A percentile compares a stretch with the other conserved stretches of the same genome.
These are phyloP conservation scores for Colletotrichum cordylinicola DNA, from an alignment of 2,329 filamentous ascomycete genomes.

Conservation along the genomic window DNA sequence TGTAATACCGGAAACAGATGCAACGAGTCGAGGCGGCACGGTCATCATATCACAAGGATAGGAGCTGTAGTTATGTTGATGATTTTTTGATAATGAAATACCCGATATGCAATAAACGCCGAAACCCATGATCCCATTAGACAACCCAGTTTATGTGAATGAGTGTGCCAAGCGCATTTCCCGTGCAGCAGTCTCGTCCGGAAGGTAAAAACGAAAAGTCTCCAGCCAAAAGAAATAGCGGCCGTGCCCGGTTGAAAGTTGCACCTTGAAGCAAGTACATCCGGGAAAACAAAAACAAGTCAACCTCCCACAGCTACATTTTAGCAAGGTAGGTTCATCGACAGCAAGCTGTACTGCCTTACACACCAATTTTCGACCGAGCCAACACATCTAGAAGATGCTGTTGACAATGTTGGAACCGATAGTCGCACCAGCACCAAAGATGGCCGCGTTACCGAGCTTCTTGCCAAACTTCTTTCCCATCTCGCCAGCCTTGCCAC, in stretches of 20 bases:
- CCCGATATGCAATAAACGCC: constrained; percentile 1
- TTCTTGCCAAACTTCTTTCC: constrained; percentile 99
- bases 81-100: background rate
- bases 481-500: constrained; percentile 72
- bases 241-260: background rate
- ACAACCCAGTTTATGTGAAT: background rate
- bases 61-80: background rate
- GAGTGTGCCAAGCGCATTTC: background rate
- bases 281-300: background rate
- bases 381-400: constrained; percentile 69
- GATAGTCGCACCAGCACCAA: constrained; percentile 90
- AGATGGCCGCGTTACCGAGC: constrained; percentile 79
- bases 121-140: background rate
- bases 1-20: background rate
- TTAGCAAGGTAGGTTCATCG: background rate
- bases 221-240: background rate
- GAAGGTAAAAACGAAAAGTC: background rate
- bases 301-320: background rate
- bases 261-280: background rate
- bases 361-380: background rate
- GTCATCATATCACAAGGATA: background rate
- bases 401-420: constrained; percentile 89
- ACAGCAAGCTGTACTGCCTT: background rate
- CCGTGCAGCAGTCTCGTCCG: background rate
- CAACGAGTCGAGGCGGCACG: background rate